A percentile compares a stretch with the other conserved stretches of the same genome.
Conservation (phyloP, 2,329 filamentous ascomycete genomes). For the Colletotrichum acutatum region DNA sequence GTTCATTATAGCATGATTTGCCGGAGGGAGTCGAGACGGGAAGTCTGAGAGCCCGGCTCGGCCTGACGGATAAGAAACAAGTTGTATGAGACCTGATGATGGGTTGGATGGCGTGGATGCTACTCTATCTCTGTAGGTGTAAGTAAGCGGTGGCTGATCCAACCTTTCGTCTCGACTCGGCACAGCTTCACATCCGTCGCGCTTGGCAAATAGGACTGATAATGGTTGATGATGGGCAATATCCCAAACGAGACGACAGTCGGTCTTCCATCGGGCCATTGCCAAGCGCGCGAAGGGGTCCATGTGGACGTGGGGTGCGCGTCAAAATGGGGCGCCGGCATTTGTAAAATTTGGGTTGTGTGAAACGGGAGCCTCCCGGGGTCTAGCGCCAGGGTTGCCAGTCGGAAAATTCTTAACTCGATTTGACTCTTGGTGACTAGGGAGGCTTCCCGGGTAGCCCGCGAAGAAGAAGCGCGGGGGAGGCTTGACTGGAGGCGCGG, state of each 20-base stretch:
- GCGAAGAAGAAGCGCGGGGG: conserved; percentile 16
- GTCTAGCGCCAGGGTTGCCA: conserved; percentile 14
- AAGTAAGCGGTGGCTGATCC: background rate
- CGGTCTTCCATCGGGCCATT: conserved; percentile 29
- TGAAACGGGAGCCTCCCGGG: conserved; percentile 22
- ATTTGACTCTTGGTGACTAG: conserved; percentile 29
- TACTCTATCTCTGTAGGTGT: background rate
- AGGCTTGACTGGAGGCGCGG: conserved; percentile 12
- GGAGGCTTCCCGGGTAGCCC: background rate
- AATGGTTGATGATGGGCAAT: conserved; percentile 11
- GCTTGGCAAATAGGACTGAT: conserved; percentile 18
- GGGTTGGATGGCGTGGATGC: conserved; percentile 1
- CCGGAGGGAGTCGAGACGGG: conserved; percentile 23
- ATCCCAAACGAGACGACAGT: conserved; percentile 34
- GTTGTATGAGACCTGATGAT: background rate
- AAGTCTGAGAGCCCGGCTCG: conserved; percentile 33
- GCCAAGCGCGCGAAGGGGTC: conserved; percentile 14
- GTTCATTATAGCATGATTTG: conserved; percentile 34
- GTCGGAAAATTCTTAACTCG: conserved; percentile 34
- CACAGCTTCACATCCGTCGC: conserved; percentile 3
- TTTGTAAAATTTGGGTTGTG: conserved; percentile 19
- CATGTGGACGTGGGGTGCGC: conserved; percentile 24
- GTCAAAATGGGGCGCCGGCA: conserved; percentile 20
- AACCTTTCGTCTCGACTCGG: conserved; percentile 9
- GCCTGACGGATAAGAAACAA: conserved; percentile 28